phyloP scores from a whole-genome alignment of 2,329 filamentous ascomycete species.

The Ophiocordyceps camponoti-rufipedis region DNA sequence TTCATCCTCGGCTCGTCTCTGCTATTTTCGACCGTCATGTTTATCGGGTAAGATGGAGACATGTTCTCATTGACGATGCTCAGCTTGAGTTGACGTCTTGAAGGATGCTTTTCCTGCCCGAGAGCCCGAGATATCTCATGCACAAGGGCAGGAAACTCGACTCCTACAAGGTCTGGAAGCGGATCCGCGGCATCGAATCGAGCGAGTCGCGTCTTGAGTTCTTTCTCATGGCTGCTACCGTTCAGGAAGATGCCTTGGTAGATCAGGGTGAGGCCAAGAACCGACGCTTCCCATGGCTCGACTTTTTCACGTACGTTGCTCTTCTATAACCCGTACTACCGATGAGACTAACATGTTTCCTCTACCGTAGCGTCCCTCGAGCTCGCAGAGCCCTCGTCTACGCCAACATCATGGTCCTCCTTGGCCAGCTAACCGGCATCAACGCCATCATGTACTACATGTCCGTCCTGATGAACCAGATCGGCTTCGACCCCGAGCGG shows the following conservation, averaged over 20 bases:
- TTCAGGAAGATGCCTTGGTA: slow-evolving; percentile 36
- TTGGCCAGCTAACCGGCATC: slow-evolving; percentile 54
- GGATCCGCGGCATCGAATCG: slow-evolving; percentile 42
- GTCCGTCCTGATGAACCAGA: slow-evolving; percentile 45
- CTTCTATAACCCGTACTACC: too few species aligned
- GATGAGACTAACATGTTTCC: too few species aligned
- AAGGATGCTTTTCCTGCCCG: slow-evolving; percentile 56
- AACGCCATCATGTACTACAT: slow-evolving; percentile 60
- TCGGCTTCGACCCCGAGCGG: slow-evolving; percentile 44
- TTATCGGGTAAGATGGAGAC: slow-evolving; percentile 10
- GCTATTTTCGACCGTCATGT: slow-evolving; percentile 37
- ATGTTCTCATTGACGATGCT: too few species aligned
- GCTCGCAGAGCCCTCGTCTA: slow-evolving; percentile 48
- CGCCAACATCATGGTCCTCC: slow-evolving; percentile 50
- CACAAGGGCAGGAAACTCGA: slow-evolving; percentile 34
- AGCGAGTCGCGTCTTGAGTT: slow-evolving; percentile 48
- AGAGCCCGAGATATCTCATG: slow-evolving; percentile 51
- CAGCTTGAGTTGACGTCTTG: neutral
- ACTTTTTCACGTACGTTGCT: slow-evolving; percentile 44
- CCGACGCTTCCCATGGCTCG: slow-evolving; percentile 48
- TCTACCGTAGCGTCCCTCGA: slow-evolving; percentile 37
- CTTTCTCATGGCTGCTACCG: slow-evolving; percentile 49
- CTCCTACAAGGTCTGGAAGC: slow-evolving; percentile 50
- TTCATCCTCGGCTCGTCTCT: slow-evolving; percentile 58
- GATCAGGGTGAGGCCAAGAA: slow-evolving; percentile 27